Conservation (phyloP, 192 early-diverging fungal genomes). For the Mortierella hygrophila region DNA sequence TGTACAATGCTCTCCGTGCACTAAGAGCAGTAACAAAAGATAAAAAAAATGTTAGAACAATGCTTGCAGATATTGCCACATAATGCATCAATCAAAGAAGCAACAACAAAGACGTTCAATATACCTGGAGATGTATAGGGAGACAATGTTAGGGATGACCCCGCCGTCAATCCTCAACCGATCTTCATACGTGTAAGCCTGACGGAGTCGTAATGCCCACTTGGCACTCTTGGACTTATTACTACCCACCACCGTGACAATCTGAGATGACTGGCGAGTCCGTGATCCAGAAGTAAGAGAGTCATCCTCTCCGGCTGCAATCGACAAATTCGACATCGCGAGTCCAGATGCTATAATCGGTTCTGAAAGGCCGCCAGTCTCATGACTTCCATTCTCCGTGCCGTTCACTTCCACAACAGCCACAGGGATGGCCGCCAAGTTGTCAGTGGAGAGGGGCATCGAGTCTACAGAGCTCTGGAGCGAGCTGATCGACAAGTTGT, state of each 20-base stretch:
- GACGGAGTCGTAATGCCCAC: constrained; percentile 52
- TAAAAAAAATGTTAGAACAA: not conserved
- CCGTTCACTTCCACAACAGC: constrained; percentile 2
- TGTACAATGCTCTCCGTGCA: constrained; percentile 59
- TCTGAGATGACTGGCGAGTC: constrained; percentile 34
- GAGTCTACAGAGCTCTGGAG: constrained; percentile 29
- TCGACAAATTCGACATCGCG: not conserved
- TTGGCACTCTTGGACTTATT: constrained; percentile 35
- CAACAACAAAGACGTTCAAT: constrained; percentile 1
- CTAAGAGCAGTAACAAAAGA: constrained; percentile 18
- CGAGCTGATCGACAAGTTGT: constrained; percentile 20
- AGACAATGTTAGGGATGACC: constrained; percentile 55
- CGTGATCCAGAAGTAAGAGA: constrained; percentile 10
- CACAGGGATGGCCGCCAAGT: not conserved
- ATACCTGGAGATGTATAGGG: constrained; percentile 59
- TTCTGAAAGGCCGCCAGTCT: not conserved
- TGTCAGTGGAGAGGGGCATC: not conserved
- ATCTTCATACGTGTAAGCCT: constrained; percentile 58
- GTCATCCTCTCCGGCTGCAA: constrained; percentile 3
- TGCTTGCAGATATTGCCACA: not conserved
- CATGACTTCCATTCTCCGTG: not conserved
- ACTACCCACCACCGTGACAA: not conserved
- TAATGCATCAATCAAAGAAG: not conserved
- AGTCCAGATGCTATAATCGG: not conserved
- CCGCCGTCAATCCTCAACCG: constrained; percentile 38